Evolutionary conservation across 2,329 filamentous ascomycete genomes (phyloP).

Genomic region (Bipolaris cookei): DNA sequence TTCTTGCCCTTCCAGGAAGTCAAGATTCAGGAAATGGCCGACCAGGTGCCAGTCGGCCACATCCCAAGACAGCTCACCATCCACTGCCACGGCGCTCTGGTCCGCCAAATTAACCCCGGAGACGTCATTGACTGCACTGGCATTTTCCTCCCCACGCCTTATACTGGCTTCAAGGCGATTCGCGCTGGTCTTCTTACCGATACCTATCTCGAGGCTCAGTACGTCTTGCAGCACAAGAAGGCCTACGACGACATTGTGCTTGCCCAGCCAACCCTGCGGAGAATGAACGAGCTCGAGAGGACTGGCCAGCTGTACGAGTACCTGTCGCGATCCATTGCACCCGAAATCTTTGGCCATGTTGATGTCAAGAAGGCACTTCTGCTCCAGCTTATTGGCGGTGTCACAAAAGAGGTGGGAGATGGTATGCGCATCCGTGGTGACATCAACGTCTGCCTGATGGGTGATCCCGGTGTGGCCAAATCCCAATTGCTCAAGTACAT

Average conservation of each 20-base stretch:
- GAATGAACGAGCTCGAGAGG: constrained; percentile 84
- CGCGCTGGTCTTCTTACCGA: constrained; percentile 94
- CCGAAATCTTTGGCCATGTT: constrained; percentile 94
- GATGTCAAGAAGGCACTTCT: constrained; percentile 98
- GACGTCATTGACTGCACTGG: constrained; percentile 93
- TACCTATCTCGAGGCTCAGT: constrained; percentile 93
- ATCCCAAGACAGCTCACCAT: constrained; percentile 92
- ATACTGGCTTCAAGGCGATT: constrained; percentile 99
- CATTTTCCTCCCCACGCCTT: constrained; percentile 95
- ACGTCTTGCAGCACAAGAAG: constrained; percentile 96
- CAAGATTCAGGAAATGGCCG: constrained; percentile 99
- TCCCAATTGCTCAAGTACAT: constrained; percentile 98
- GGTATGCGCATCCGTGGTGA: constrained; percentile 99
- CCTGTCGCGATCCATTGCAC: constrained; percentile 92
- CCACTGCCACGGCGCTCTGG: constrained; percentile 84
- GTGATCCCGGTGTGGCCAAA: constrained; percentile 98
- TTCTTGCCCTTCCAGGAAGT: constrained; percentile 98
- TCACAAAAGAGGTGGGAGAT: constrained; percentile 95
- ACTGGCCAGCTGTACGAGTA: constrained; percentile 95
- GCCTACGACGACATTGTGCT: constrained; percentile 92
- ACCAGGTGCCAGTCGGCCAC: constrained; percentile 97
- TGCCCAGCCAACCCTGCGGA: constrained; percentile 77
- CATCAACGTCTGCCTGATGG: constrained; percentile 98
- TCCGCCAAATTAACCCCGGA: constrained; percentile 87
- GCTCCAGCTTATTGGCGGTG: constrained; percentile 93